Conservation (phyloP, 2,329 filamentous ascomycete genomes). For the Cercospora sp. region DNA sequence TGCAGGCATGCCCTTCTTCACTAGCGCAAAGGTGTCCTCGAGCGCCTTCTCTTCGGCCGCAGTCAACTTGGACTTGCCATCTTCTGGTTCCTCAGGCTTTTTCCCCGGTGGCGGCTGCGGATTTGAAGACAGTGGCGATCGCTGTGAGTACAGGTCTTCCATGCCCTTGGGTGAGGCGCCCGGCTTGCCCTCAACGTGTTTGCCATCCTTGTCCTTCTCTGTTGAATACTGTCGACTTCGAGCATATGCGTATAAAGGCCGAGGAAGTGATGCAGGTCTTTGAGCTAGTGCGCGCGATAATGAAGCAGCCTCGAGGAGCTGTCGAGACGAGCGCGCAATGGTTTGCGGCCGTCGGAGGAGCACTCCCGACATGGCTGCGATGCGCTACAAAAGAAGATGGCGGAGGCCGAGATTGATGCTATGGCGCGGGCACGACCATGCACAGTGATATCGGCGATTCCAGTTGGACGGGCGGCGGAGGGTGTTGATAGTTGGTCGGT, state of each 20-base stretch:
- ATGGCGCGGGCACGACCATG: neutral
- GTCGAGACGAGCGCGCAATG: conserved; percentile 38
- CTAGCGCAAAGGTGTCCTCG: conserved; percentile 56
- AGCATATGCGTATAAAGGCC: conserved; percentile 48
- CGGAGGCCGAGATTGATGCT: neutral
- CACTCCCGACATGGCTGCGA: conserved; percentile 35
- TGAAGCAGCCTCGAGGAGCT: conserved; percentile 38
- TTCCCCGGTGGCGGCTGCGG: conserved; percentile 39
- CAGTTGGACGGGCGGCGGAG: neutral
- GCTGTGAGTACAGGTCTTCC: conserved; percentile 50
- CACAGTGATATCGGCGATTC: neutral
- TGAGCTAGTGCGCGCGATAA: conserved; percentile 39
- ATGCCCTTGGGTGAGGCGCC: conserved; percentile 45
- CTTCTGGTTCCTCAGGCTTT: conserved; percentile 42
- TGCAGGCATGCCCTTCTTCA: conserved; percentile 62
- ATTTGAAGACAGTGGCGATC: conserved; percentile 41
- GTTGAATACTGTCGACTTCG: conserved; percentile 48
- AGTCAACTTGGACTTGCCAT: conserved; percentile 51
- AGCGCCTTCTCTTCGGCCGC: conserved; percentile 60
- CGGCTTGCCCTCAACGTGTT: conserved; percentile 32
- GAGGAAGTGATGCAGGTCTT: conserved; percentile 44
- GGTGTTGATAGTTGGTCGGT: neutral
- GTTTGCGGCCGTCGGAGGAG: conserved; percentile 41
- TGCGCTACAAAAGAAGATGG: neutral
- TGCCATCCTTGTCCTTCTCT: conserved; percentile 41